A percentile compares a stretch with the other conserved stretches of the same genome.
These are phyloP conservation scores for Phytopythium vexans DNA, from an alignment of 352 stramenopile genomes.

Conservation along the genomic window DNA sequence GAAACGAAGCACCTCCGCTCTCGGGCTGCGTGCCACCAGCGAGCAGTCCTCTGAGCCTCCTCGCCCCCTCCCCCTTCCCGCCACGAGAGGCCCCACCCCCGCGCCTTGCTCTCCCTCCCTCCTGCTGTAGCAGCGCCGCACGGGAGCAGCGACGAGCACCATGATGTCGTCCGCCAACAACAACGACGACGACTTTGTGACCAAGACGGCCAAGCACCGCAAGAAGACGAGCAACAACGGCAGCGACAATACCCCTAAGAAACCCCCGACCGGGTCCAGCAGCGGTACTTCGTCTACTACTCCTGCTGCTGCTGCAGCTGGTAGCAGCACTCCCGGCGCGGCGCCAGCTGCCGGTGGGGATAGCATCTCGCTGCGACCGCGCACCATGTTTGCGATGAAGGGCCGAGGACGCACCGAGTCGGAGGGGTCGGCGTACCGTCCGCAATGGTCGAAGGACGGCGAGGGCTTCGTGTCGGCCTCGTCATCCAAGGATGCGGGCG, in stretches of 20 bases:
- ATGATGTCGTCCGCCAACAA: constrained; percentile 10
- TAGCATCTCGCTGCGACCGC: constrained; percentile 73
- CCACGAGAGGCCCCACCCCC: too few relatives aligned
- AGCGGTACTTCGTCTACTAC: constrained; percentile 2
- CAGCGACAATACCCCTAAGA: constrained; percentile 18
- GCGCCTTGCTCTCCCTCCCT: not conserved
- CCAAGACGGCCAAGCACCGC: constrained; percentile 69
- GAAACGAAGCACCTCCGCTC: constrained; percentile 3
- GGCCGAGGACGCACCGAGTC: constrained; percentile 69
- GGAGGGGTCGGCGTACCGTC: constrained; percentile 65
- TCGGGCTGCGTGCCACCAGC: not conserved
- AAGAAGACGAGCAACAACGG: constrained; percentile 42
- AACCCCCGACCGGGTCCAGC: constrained; percentile 10
- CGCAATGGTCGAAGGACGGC: constrained; percentile 85
- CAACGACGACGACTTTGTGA: constrained; percentile 74
- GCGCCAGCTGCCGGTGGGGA: constrained; percentile 12
- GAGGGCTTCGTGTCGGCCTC: constrained; percentile 75
- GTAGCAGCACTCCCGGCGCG: not conserved
- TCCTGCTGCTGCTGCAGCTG: constrained; percentile 1
- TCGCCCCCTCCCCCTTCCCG: too few relatives aligned
- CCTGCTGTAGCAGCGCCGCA: not conserved
- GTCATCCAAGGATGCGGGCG: constrained; percentile 34
- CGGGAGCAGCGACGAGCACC: constrained; percentile 25
- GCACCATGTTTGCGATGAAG: constrained; percentile 89
- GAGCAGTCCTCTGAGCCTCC: too few relatives aligned